Evolutionary conservation across 169 alveolate genomes (phyloP).

Genomic region (Amoebophrya sp.): DNA sequence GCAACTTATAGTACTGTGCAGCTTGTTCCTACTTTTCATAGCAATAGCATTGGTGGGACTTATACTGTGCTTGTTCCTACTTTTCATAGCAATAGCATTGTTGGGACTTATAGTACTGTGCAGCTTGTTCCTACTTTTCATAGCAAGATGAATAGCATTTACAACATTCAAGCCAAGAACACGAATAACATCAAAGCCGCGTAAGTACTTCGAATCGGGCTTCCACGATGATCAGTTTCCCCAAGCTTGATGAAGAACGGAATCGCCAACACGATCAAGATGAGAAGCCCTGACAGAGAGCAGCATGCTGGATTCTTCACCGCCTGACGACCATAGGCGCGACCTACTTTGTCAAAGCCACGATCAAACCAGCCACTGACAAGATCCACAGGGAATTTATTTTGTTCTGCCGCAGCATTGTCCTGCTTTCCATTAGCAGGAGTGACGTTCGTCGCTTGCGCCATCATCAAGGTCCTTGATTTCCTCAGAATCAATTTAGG

Average conservation of each 20-base stretch:
- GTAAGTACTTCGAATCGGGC: not conserved
- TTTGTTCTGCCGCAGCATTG: not conserved
- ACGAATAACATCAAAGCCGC: no score
- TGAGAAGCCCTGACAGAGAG: not conserved
- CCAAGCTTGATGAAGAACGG: not conserved
- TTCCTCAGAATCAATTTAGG: no score
- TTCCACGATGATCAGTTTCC: not conserved
- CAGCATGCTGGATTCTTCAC: not conserved
- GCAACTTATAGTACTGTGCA: not conserved
- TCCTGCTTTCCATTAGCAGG: not conserved
- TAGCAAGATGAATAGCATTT: no score
- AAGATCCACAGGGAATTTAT: not conserved
- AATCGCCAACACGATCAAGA: not conserved
- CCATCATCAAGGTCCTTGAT: no score
- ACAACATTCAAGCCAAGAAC: no score
- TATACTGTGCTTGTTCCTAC: no score
- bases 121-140: no score
- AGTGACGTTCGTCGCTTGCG: not conserved
- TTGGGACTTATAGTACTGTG: no score
- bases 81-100: no score
- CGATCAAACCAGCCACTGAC: not conserved
- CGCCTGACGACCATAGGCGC: not conserved
- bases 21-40: no score
- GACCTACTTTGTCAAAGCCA: not conserved
- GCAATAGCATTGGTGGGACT: no score